Evolutionary conservation across 2,329 filamentous ascomycete genomes (phyloP), one percentile per base, ranked within the genome.

Genomic region (Coniella vitis): DNA sequence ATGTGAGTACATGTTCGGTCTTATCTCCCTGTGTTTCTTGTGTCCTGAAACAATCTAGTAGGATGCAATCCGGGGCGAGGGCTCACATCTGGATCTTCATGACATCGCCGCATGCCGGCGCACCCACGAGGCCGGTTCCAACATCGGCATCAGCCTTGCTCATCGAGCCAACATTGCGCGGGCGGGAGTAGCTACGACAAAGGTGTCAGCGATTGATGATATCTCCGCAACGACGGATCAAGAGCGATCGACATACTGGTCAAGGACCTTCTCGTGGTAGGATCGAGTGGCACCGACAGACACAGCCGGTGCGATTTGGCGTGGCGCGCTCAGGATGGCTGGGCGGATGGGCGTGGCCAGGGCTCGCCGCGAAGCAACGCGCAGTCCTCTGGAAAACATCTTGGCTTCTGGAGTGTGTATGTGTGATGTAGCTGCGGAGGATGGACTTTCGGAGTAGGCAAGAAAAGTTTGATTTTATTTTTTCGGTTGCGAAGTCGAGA

Each of bases 61-160:
- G n/a, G n/a, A n/a, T n/a, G n/a, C n/a, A n/a, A n/a, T n/a, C n/a
- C n/a, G n/a, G n/a, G 81, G 66, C 89, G 84, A 36, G 22, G 53
- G 90, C 86, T 48, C 84, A 80, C 67, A 95, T 95, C 73, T 94
- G 87, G 31, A 95, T 78, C 69, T 93, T 93, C 86, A 95, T 94
- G 53, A 95, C 89, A 67, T 95, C 89, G 68, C 89, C 89, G 64
- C 87, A 91, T 29, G 89, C 89, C 43, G 89, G 89, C n/a, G 89
- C 88, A 49, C 93, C 82, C 35, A 96, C 90, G 47, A 96, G 85
- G 38, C 90, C 90, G 16, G 90, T 95, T 57, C 90, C 90, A 54
- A 96, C 90, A 56, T 93, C 86, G 48, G 70, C 66, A 57, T 93
- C 88, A 55, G 79, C 79, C 75, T 94, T 94, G 67, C 75, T 69